Evolutionary conservation across 306 rosid genomes (phyloP).

Genomic region (Astragalus membranaceus): DNA sequence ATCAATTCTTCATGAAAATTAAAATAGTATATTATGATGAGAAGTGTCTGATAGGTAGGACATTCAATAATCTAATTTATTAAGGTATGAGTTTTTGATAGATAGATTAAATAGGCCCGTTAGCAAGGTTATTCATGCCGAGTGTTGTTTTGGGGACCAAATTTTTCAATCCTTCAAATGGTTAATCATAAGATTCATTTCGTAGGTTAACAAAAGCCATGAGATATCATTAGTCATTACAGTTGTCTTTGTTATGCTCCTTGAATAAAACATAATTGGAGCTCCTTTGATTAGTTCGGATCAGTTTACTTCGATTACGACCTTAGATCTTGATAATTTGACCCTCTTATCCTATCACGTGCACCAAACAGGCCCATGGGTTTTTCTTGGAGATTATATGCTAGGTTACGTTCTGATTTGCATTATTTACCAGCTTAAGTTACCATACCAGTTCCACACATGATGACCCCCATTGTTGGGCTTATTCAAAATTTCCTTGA

Average conservation of each 20-base stretch:
- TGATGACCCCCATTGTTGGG: not conserved
- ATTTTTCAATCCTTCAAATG: not conserved
- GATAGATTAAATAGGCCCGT: not conserved
- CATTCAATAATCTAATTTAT: not conserved
- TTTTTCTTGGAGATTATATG: not conserved
- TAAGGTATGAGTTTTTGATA: not conserved
- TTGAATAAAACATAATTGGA: not conserved
- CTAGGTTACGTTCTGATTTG: not conserved
- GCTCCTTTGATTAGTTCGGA: not conserved
- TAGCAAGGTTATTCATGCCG: not conserved
- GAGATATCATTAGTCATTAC: not conserved
- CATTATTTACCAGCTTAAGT: not conserved
- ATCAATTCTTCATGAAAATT: not conserved
- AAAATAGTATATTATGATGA: not conserved
- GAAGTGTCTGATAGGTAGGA: not conserved
- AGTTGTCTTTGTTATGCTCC: not conserved
- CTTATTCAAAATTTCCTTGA: not conserved
- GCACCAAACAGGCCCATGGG: not conserved
- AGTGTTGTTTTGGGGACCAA: not conserved
- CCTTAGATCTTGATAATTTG: not conserved
- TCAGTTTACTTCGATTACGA: not conserved
- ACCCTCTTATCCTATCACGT: not conserved
- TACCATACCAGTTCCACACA: not conserved
- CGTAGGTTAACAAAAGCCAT: not conserved
- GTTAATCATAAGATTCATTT: not conserved